These are phyloP conservation scores for Pichia heedii DNA, from an alignment of 805 yeast genomes.

Conservation along the genomic window DNA sequence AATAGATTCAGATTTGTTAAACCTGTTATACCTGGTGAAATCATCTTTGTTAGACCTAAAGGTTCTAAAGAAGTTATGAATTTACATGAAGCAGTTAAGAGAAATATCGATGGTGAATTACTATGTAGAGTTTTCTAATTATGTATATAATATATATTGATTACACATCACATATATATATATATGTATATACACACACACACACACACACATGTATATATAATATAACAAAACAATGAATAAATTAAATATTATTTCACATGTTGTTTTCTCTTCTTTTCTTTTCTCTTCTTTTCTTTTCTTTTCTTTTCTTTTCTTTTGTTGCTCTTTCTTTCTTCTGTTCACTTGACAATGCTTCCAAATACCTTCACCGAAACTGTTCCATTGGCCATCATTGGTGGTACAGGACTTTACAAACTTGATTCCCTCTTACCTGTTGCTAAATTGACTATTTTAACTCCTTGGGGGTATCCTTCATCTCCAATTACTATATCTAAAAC, in stretches of 20 bases:
- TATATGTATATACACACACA: background rate
- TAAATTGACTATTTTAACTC: slow-evolving; percentile 71
- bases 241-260: background rate
- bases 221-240: background rate
- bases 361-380: slow-evolving; percentile 56
- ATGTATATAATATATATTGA: background rate
- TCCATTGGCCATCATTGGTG: slow-evolving; percentile 86
- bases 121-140: slow-evolving; percentile 55
- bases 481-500: slow-evolving; percentile 88
- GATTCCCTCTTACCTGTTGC: slow-evolving; percentile 82
- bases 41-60: slow-evolving; percentile 50
- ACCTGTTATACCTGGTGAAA: slow-evolving; percentile 86
- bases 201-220: background rate
- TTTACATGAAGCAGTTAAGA: slow-evolving; percentile 77
- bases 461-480: slow-evolving; percentile 96
- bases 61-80: slow-evolving; percentile 50
- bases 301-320: background rate
- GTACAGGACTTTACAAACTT: slow-evolving; percentile 92
- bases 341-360: slow-evolving; percentile 26
- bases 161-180: background rate
- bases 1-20: slow-evolving; percentile 61
- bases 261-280: no score
- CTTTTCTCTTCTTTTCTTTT: background rate
- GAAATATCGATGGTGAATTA: slow-evolving; percentile 64
- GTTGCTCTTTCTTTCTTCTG: background rate